Conservation (phyloP, 2,329 filamentous ascomycete genomes). For the Thyridium curvatum region DNA sequence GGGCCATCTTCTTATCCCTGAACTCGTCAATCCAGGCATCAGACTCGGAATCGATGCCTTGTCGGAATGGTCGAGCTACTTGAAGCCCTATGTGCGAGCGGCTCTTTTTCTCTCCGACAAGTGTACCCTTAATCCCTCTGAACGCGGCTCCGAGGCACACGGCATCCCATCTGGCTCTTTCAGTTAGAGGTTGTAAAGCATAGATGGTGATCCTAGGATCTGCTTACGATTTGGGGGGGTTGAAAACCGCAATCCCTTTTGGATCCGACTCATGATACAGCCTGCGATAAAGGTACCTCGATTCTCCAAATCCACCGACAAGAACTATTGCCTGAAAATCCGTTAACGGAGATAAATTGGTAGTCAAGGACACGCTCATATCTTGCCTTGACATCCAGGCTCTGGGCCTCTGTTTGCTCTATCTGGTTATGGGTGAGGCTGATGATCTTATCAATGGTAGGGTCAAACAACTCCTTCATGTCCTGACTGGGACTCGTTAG, state of each 20-base stretch:
- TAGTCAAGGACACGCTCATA: neutral
- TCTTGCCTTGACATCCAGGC: neutral
- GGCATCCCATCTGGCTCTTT: neutral
- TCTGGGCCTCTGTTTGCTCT: neutral
- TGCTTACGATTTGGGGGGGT: too few species aligned
- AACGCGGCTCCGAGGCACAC: constrained; percentile 1
- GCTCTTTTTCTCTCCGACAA: constrained; percentile 3
- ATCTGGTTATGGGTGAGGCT: constrained; percentile 1
- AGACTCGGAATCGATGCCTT: neutral
- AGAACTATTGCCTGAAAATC: neutral
- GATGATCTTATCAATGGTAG: neutral
- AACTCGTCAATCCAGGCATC: neutral
- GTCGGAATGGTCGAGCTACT: neutral
- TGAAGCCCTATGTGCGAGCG: neutral
- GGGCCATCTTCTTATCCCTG: neutral
- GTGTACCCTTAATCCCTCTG: neutral
- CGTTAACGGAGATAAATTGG: neutral
- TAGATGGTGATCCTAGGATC: neutral
- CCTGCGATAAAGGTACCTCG: neutral
- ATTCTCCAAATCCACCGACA: constrained; percentile 1
- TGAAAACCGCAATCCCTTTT: too few species aligned
- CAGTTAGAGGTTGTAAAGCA: neutral
- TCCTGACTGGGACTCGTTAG: neutral
- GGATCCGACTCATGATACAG: constrained; percentile 1
- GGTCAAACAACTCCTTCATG: constrained; percentile 1